phyloP scores from a whole-genome alignment of 1,139 yeast species.

The Yamadazyma membranifaciens region DNA sequence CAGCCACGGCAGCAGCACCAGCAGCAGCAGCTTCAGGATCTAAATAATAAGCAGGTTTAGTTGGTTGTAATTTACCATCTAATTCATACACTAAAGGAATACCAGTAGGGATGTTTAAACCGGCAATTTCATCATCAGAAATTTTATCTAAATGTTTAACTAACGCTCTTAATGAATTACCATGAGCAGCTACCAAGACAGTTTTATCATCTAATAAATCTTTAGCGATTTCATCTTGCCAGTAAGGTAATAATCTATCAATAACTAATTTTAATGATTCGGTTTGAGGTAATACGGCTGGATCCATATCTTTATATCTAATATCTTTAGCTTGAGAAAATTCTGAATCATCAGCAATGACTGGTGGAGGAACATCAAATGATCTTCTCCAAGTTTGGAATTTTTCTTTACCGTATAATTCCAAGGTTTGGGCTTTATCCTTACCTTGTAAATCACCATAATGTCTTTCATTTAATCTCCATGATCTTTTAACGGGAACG shows the following conservation, averaged over 20 bases:
- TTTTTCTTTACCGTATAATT: slow-evolving; percentile 84
- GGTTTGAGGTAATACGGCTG: slow-evolving; percentile 84
- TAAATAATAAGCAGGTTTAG: slow-evolving; percentile 92
- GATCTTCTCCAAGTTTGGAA: slow-evolving; percentile 99
- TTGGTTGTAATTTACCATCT: slow-evolving; percentile 82
- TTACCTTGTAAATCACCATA: slow-evolving; percentile 99
- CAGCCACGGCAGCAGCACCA: slow-evolving; percentile 99
- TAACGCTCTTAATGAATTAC: slow-evolving; percentile 96
- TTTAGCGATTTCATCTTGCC: slow-evolving; percentile 90
- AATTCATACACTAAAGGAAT: slow-evolving; percentile 97
- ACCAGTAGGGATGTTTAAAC: slow-evolving; percentile 97
- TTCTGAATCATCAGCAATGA: slow-evolving; percentile 71
- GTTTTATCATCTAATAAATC: slow-evolving; percentile 86
- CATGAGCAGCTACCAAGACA: slow-evolving; percentile 94
- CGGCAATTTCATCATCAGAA: slow-evolving; percentile 90
- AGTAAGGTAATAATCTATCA: slow-evolving; percentile 96
- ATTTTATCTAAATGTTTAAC: slow-evolving; percentile 95
- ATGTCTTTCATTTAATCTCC: slow-evolving; percentile 99
- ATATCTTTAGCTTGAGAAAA: slow-evolving; percentile 84
- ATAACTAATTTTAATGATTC: slow-evolving; percentile 94
- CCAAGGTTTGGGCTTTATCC: slow-evolving; percentile 93
- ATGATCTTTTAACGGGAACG: slow-evolving; percentile 90
- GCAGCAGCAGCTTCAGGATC: slow-evolving; percentile 99
- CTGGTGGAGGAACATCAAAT: slow-evolving; percentile 95
- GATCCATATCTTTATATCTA: slow-evolving; percentile 83